Evolutionary conservation across 768 basidiomycete genomes (phyloP), one percentile per base, ranked within the genome.

Genomic region (Leucocoprinus birnbaumii): DNA sequence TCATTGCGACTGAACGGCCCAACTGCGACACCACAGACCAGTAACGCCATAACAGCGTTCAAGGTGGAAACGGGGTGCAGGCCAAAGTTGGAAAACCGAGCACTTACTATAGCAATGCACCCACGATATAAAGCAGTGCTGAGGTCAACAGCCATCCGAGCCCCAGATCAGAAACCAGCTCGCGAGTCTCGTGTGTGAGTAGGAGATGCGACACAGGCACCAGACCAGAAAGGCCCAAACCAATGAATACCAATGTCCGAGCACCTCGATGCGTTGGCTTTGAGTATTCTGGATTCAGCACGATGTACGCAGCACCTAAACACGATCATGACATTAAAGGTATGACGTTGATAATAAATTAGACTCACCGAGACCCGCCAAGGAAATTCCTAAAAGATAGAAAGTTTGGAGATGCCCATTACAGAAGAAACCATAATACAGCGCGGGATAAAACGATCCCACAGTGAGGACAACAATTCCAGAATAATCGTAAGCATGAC

Each of bases 391-490:
- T 18, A 73, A 58, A 21, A 86, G 70, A 65, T 90, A 89, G 27
- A 83, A 66, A n/a, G 68, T 52, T 65, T 82, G 83, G 48, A 74
- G 72, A 37, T 69, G 62, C 7, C 78, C 73, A 26, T 86, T 74
- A 63, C 88, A 90, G 70, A 79, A 88, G 68, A 90, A 91, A 2
- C 82, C 86, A 65, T 91, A 93, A 64, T 87, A 88, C 38, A 94
- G 72, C 58, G 77, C 82, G 5, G 92, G 88, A 60, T 83, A 83
- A 67, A 86, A 87, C 31, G 90, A 92, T 22, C 92, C 93, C 42
- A 89, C 84, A 40, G 75, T 90, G 53, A 91, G 77, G 27, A 85
- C 78, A 47, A 87, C 80, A 59, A 96, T 96, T 10, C 94, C 94
- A 25, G 88, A 72, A 67, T 94, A 89, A 69, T 89, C 91, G 43